Conservation (phyloP, 2,329 filamentous ascomycete genomes). For the Colletotrichum ledebouriae region DNA sequence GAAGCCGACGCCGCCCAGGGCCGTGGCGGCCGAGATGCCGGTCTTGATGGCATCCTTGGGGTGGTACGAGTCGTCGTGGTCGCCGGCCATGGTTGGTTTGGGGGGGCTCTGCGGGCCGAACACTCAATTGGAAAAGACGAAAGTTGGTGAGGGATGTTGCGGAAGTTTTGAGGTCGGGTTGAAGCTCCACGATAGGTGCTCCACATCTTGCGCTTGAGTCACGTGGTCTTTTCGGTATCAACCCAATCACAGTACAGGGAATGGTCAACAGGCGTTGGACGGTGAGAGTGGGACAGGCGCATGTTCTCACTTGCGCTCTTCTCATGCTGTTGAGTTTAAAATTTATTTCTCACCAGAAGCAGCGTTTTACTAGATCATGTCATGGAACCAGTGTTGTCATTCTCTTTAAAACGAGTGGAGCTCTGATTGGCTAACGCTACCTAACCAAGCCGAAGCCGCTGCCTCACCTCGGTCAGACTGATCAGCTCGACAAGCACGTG, state of each 20-base stretch:
- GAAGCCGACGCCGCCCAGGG: constrained; percentile 77
- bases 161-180: constrained; percentile 44
- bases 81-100: constrained; percentile 44
- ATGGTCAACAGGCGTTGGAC: constrained; percentile 25
- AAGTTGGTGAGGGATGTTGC: constrained; percentile 40
- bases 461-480: not conserved
- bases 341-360: too few species aligned
- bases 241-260: constrained; percentile 40
- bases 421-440: not conserved
- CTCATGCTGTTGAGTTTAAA: too few species aligned
- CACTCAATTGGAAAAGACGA: constrained; percentile 39
- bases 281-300: not conserved
- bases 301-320: not conserved
- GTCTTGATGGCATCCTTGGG: constrained; percentile 81
- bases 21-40: constrained; percentile 72
- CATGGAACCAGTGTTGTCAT: too few species aligned
- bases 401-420: not conserved
- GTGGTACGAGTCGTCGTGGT: constrained; percentile 68
- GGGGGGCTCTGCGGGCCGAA: constrained; percentile 38
- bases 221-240: constrained; percentile 26
- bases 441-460: not conserved
- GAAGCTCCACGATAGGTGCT: constrained; percentile 40
- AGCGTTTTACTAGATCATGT: too few species aligned
- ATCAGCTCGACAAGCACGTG: not conserved
- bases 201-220: constrained; percentile 16